phyloP scores from a whole-genome alignment of 2,329 filamentous ascomycete species.

The Ceratocystis huliohia region DNA sequence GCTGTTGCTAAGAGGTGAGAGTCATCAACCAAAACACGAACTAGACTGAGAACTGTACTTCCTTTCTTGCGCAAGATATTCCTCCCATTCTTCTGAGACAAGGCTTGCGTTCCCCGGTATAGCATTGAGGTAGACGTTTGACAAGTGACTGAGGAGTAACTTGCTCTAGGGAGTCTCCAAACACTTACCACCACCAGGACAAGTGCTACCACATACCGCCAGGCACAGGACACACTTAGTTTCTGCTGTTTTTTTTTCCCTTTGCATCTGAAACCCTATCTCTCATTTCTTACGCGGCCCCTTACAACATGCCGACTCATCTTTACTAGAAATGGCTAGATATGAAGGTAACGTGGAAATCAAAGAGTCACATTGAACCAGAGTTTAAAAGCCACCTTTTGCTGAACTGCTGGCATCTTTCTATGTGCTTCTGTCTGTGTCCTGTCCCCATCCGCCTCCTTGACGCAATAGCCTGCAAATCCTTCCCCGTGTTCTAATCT shows the following conservation, averaged over 20 bases:
- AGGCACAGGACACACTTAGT: background rate
- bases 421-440: background rate
- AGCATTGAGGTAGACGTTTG: background rate
- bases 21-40: background rate
- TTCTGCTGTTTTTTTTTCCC: background rate
- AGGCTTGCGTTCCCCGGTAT: background rate
- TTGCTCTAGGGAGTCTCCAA: too few relatives aligned
- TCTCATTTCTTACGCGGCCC: background rate
- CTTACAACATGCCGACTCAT: conserved; percentile 4
- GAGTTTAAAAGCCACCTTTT: background rate
- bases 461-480: background rate
- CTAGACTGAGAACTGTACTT: background rate
- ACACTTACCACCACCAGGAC: background rate
- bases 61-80: background rate
- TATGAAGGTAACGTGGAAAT: background rate
- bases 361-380: conserved; percentile 4
- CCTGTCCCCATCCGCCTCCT: background rate
- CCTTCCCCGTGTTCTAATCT: background rate
- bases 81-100: background rate
- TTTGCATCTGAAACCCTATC: background rate
- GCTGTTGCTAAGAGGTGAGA: background rate
- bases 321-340: background rate
- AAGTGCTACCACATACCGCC: background rate
- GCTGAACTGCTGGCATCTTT: background rate
- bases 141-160: background rate